A percentile compares a stretch with the other conserved stretches of the same genome.
Evolutionary conservation across 1,284 basidiomycete species (phyloP).

Genomic region (Golubevia pallescens): DNA sequence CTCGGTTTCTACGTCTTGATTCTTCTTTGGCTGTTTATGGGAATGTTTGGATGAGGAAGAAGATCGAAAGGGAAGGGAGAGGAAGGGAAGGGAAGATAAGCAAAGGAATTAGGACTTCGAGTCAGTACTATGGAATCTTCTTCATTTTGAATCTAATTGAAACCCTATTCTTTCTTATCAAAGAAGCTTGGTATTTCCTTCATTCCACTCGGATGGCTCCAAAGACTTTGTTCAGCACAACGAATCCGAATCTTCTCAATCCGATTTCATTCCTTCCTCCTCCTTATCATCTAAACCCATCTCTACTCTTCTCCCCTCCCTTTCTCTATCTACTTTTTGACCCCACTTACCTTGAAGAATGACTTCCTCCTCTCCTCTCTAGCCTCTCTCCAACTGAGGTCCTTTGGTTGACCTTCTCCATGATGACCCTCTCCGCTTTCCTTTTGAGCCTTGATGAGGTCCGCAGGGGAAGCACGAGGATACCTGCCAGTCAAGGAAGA

Average conservation of each 20-base stretch:
- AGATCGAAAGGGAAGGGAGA: slow-evolving; percentile 5
- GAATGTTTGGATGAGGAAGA: slow-evolving; percentile 1
- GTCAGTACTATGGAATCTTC: slow-evolving; percentile 1
- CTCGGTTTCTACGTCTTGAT: too few species aligned
- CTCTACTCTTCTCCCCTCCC: too few species aligned
- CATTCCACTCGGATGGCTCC: too few species aligned
- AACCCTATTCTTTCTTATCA: too few species aligned
- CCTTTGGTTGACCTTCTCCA: slow-evolving; percentile 57
- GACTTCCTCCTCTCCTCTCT: slow-evolving; percentile 66
- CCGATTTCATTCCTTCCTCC: too few species aligned
- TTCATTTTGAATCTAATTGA: too few species aligned
- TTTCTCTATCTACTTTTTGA: slow-evolving; percentile 39
- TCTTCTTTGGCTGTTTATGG: too few species aligned
- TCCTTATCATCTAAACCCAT: too few species aligned
- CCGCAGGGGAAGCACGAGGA: slow-evolving; percentile 23
- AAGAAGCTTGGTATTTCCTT: too few species aligned
- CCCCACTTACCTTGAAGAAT: slow-evolving; percentile 67
- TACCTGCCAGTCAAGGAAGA: slow-evolving; percentile 45
- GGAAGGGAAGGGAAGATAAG: slow-evolving; percentile 13
- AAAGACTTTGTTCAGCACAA: too few species aligned
- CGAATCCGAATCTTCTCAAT: too few species aligned
- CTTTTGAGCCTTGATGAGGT: slow-evolving; percentile 19
- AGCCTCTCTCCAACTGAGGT: slow-evolving; percentile 64
- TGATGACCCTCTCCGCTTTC: slow-evolving; percentile 10
- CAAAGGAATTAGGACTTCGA: slow-evolving; percentile 3